Evolutionary conservation across 768 basidiomycete species (phyloP), one percentile per base, ranked within the genome.

Genomic region (Boletus coccyginus): DNA sequence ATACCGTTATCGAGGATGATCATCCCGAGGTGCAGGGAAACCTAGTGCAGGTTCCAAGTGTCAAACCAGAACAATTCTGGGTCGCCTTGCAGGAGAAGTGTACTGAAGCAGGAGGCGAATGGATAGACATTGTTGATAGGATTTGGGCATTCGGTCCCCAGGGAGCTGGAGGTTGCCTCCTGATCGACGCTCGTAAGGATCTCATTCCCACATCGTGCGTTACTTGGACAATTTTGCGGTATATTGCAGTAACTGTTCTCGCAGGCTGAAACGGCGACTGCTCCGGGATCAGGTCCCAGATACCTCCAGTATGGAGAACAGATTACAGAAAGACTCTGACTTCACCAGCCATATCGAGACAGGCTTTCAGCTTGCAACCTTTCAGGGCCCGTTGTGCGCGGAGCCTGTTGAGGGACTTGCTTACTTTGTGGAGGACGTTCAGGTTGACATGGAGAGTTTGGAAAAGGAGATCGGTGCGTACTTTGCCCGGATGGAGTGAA

Each of bases 91-190:
- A 80, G 41, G 78, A 79, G 31, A 79, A 86, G 40, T 91, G 88
- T 60, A 72, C 76, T 16, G 78, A 84, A 52, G 84, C 79, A 4
- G 91, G 90, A 5, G 74, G 76, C 1, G 94, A 98, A 61, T 99
- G 97, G 97, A 72, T 68, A 6, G 83, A 82, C 41, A 66, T 92
- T 12, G 77, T 74, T 0, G 88, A 93, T 50, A 79, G 74, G 52
- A 81, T 95, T 3, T 95, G 94, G 94, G 85, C 90, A 19, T 94
- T 98, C 72, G 97, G 97, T 0, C 96, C 96, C 0, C 89, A 90
- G 62, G 75, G 84, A 52, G 84, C 88, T 19, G 96, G 96, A 0
- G 86, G 89, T 11, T 97, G 95, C 69, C 66, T 99, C 12, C 74
- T 99, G 12, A 76, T 98, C 17, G 96, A 99, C 70, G 74, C 77